Percentiles rank a stretch among this genome's conserved stretches.
Conservation (phyloP, 208 protist genomes). For the Jaenimonas drosophilae region DNA sequence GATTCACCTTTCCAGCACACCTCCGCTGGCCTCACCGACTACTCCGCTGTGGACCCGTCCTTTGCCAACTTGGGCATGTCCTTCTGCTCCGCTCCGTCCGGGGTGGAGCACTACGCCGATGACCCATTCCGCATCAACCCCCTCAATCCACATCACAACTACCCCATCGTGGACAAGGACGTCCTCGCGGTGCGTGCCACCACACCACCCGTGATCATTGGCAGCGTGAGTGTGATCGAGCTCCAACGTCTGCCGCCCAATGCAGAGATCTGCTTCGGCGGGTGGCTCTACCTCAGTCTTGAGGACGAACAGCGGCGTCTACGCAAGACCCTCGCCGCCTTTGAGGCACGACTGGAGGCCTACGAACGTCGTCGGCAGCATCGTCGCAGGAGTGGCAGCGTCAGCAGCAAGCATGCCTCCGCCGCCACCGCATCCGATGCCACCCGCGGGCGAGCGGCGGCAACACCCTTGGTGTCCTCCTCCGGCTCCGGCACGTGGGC, state of each 20-base stretch:
- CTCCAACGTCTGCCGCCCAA: constrained; percentile 35
- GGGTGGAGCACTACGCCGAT: neutral
- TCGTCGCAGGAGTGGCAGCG: too few species aligned
- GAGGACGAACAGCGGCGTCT: constrained; percentile 51
- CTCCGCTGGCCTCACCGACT: neutral
- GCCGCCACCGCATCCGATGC: too few species aligned
- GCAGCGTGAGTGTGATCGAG: constrained; percentile 37
- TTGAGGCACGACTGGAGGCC: constrained; percentile 4
- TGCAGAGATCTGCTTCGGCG: constrained; percentile 48
- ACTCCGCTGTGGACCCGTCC: too few species aligned
- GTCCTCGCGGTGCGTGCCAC: constrained; percentile 7
- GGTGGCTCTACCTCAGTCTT: constrained; percentile 49
- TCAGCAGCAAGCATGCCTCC: too few species aligned
- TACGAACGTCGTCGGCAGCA: neutral
- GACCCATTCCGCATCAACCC: neutral
- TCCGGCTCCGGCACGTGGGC: neutral
- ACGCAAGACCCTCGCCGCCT: constrained; percentile 16
- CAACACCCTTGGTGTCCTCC: neutral
- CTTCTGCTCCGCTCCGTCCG: neutral
- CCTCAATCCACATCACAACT: constrained; percentile 15
- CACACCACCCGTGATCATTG: constrained; percentile 35
- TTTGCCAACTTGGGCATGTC: neutral
- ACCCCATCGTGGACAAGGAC: constrained; percentile 23
- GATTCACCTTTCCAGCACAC: neutral
- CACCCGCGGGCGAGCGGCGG: too few species aligned